Conservation (phyloP, 2,329 filamentous ascomycete genomes). For the Colletotrichum cereale region DNA sequence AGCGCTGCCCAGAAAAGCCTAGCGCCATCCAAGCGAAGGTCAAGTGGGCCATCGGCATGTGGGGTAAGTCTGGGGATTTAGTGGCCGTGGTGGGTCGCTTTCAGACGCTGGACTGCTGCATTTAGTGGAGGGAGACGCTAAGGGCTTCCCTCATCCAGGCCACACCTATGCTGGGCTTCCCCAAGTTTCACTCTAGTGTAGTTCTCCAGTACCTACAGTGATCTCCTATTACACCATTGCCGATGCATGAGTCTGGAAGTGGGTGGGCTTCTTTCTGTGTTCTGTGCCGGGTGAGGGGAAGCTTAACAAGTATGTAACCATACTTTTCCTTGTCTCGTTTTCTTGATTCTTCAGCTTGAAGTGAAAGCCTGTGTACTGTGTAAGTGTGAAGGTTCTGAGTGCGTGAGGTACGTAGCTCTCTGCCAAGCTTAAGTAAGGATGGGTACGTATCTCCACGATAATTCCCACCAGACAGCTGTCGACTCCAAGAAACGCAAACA, state of each 20-base stretch:
- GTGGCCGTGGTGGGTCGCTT: slow-evolving; percentile 29
- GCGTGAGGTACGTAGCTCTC: background rate
- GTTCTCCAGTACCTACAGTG: background rate
- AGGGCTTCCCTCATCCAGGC: slow-evolving; percentile 8
- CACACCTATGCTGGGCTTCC: slow-evolving; percentile 9
- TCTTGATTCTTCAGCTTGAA: background rate
- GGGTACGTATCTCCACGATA: background rate
- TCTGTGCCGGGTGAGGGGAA: background rate
- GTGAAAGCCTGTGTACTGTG: background rate
- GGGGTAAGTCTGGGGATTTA: slow-evolving; percentile 40
- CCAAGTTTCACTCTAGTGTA: slow-evolving; percentile 10
- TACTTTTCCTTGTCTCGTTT: background rate
- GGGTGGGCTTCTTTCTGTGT: too few species aligned
- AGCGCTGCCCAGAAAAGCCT: background rate
- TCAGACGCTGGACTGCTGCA: background rate
- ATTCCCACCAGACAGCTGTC: background rate
- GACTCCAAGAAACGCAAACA: background rate
- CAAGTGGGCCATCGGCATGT: background rate
- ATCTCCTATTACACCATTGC: background rate
- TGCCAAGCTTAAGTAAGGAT: slow-evolving; percentile 3
- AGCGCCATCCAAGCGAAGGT: background rate
- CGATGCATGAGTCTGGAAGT: background rate
- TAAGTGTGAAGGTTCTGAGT: too few species aligned
- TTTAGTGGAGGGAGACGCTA: background rate
- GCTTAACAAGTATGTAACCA: background rate